These are phyloP conservation scores for Beta corolliflora DNA, from an alignment of 179 eudicot genomes.

Conservation along the genomic window DNA sequence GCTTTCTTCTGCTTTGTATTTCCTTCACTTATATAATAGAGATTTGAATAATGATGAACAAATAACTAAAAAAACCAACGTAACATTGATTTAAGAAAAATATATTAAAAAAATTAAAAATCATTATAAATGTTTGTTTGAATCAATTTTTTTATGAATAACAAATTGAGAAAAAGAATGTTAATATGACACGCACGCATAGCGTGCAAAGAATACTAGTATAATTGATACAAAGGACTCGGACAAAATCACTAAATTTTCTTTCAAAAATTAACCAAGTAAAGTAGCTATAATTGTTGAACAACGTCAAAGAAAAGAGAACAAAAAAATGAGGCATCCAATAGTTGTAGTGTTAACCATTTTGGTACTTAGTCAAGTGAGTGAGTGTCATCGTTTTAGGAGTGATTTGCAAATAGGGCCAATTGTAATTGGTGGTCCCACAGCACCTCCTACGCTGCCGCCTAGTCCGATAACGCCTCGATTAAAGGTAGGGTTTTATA, in stretches of 20 bases:
- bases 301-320: neutral
- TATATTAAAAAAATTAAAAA: no score
- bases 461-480: conserved; percentile 11
- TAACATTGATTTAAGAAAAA: no score
- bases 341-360: neutral
- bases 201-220: no score
- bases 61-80: no score
- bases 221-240: neutral
- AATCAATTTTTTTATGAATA: no score
- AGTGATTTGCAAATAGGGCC: conserved; percentile 11
- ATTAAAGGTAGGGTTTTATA: conserved; percentile 29
- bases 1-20: no score
- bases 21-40: no score
- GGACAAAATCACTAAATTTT: neutral
- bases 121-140: no score
- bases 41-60: no score
- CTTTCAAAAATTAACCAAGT: neutral
- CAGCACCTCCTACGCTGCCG: neutral
- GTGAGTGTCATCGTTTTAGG: neutral
- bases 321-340: neutral
- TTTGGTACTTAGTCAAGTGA: neutral
- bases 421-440: neutral
- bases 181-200: no score
- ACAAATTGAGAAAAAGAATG: no score
- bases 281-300: neutral